phyloP scores from a whole-genome alignment of 2,329 filamentous ascomycete genomes.

The Calcarisporium arbuscula region DNA sequence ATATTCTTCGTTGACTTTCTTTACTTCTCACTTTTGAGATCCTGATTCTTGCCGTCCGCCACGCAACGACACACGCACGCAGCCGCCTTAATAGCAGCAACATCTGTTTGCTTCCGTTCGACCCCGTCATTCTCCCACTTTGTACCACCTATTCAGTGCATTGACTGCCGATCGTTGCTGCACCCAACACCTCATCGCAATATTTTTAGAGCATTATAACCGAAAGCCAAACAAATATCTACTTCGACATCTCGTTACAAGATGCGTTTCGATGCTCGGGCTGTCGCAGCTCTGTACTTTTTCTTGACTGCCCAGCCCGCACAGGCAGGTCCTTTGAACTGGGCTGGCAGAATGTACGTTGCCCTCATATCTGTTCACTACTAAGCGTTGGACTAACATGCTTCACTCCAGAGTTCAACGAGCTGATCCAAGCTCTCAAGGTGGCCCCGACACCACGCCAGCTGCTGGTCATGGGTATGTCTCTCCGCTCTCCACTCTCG shows the following conservation, averaged over 20 bases:
- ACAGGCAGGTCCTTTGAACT: conserved; percentile 28
- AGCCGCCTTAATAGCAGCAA: no score
- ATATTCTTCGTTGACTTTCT: no score
- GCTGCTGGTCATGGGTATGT: conserved; percentile 2
- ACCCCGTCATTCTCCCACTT: no score
- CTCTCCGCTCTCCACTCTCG: background rate
- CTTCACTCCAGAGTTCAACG: conserved; percentile 12
- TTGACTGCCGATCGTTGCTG: no score
- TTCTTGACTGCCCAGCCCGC: conserved; percentile 21
- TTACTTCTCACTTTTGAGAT: no score
- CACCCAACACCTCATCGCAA: no score
- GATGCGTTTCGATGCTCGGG: conserved; percentile 15
- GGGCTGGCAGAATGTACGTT: conserved; percentile 25
- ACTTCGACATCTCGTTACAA: conserved; percentile 5
- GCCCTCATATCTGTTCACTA: background rate
- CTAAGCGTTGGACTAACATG: conserved; percentile 6
- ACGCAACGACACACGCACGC: no score
- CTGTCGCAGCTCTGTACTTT: conserved; percentile 18
- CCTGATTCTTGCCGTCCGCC: no score
- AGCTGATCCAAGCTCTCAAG: conserved; percentile 7
- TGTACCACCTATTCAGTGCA: no score
- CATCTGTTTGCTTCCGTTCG: no score
- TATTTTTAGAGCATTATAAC: no score
- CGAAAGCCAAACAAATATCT: background rate
- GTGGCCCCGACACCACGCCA: background rate